These are phyloP conservation scores for Metarhizium anisopliae DNA, from an alignment of 2,329 filamentous ascomycete species.

Conservation along the genomic window DNA sequence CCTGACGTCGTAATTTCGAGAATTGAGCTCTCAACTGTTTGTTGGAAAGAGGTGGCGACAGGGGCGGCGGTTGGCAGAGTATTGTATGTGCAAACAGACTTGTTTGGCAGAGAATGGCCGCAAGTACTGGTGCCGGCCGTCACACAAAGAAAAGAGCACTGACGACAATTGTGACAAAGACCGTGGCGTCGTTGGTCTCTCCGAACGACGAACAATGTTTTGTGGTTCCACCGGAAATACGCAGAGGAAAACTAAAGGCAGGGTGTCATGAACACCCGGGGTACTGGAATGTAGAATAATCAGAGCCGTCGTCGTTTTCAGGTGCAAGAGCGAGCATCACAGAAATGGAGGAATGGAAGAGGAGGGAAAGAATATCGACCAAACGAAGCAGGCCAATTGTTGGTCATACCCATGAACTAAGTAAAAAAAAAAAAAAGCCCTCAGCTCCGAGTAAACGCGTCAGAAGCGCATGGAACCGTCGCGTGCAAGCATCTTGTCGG, in stretches of 20 bases:
- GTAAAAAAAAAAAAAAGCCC: not conserved
- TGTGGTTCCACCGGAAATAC: not conserved
- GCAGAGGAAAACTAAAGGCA: not conserved
- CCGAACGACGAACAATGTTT: not conserved
- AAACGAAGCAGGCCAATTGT: not conserved
- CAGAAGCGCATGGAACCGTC: not conserved
- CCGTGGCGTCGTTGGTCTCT: not conserved
- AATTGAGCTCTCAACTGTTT: not conserved
- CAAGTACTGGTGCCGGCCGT: not conserved
- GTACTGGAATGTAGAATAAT: constrained; percentile 2
- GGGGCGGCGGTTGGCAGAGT: not conserved
- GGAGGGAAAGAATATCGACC: not conserved
- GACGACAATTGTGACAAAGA: not conserved
- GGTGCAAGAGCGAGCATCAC: not conserved
- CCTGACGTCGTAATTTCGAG: not conserved
- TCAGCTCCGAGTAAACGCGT: not conserved
- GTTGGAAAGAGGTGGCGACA: not conserved
- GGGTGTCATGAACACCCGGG: not conserved
- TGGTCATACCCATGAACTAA: not conserved
- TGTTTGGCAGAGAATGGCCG: no score
- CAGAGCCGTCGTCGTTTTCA: not conserved
- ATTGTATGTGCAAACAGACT: not conserved
- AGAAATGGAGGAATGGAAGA: not conserved
- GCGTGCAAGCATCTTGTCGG: not conserved
- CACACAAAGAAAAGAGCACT: not conserved